Conservation (phyloP, 805 yeast genomes). For the Starmera pachycereana region DNA sequence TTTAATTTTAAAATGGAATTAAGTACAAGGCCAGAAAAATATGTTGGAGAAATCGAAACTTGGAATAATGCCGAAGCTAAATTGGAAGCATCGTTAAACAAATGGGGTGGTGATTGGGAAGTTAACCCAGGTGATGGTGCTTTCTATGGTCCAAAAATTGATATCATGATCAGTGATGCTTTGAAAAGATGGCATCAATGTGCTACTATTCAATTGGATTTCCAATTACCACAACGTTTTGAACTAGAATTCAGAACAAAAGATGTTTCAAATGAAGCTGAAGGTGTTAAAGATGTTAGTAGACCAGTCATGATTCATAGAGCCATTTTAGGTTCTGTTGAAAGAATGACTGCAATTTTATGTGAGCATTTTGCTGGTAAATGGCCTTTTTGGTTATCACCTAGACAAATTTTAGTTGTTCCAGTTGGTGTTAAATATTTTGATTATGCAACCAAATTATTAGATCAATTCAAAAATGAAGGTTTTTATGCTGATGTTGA, state of each 20-base stretch:
- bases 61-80: slow-evolving; percentile 90
- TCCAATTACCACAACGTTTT: slow-evolving; percentile 94
- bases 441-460: slow-evolving; percentile 81
- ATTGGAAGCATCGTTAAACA: slow-evolving; percentile 71
- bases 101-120: slow-evolving; percentile 89
- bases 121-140: slow-evolving; percentile 97
- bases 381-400: slow-evolving; percentile 99
- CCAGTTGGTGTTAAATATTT: slow-evolving; percentile 94
- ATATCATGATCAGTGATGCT: slow-evolving; percentile 91
- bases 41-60: slow-evolving; percentile 85
- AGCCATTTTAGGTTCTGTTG: slow-evolving; percentile 96
- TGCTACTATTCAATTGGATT: slow-evolving; percentile 97
- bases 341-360: slow-evolving; percentile 97
- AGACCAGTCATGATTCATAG: slow-evolving; percentile 99
- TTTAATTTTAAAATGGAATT: slow-evolving; percentile 95
- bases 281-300: slow-evolving; percentile 41
- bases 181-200: slow-evolving; percentile 96
- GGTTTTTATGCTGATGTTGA: slow-evolving; percentile 93
- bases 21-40: slow-evolving; percentile 95
- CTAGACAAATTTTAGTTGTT: slow-evolving; percentile 91
- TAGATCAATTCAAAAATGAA: slow-evolving; percentile 53
- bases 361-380: slow-evolving; percentile 98
- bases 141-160: slow-evolving; percentile 92
- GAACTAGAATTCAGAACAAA: slow-evolving; percentile 78
- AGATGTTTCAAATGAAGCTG: slow-evolving; percentile 33